Percentiles rank a stretch among this genome's conserved stretches.
These are phyloP conservation scores for Globisporangium camurandrum DNA, from an alignment of 352 stramenopile genomes.

Conservation along the genomic window DNA sequence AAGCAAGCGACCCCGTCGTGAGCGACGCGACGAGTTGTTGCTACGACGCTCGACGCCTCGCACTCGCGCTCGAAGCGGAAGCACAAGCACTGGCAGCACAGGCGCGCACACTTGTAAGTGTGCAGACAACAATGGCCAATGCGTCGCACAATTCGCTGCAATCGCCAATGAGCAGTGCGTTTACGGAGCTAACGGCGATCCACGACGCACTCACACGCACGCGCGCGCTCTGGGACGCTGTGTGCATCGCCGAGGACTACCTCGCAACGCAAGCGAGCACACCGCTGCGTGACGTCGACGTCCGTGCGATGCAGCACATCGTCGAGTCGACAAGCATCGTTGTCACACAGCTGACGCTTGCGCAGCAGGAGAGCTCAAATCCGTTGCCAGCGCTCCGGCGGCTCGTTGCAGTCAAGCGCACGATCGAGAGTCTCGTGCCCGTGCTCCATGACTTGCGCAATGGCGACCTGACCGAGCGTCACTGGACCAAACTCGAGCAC, in stretches of 20 bases:
- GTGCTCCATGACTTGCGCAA: slow-evolving; percentile 63
- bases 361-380: no score
- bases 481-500: slow-evolving; percentile 70
- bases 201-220: slow-evolving; percentile 36
- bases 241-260: slow-evolving; percentile 42
- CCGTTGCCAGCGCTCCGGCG: slow-evolving; percentile 22
- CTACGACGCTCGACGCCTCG: slow-evolving; percentile 20
- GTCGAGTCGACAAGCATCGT: slow-evolving; percentile 16
- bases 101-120: slow-evolving; percentile 21
- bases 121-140: slow-evolving; percentile 36
- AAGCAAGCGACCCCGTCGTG: slow-evolving; percentile 23
- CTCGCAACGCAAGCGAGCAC: slow-evolving; percentile 24
- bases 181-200: slow-evolving; percentile 36
- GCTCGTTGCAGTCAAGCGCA: slow-evolving; percentile 29
- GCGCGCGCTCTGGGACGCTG: slow-evolving; percentile 48
- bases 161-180: slow-evolving; percentile 20
- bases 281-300: slow-evolving; percentile 34
- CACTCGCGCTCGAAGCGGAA: slow-evolving; percentile 20
- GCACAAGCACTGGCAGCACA: slow-evolving; percentile 18
- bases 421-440: slow-evolving; percentile 33
- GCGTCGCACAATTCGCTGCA: slow-evolving; percentile 20
- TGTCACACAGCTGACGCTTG: slow-evolving; percentile 17
- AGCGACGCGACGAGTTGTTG: slow-evolving; percentile 23
- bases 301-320: slow-evolving; percentile 28
- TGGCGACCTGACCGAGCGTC: slow-evolving; percentile 39